phyloP scores from a whole-genome alignment of 495 filamentous ascomycete species.

The Penicillium canariense region DNA sequence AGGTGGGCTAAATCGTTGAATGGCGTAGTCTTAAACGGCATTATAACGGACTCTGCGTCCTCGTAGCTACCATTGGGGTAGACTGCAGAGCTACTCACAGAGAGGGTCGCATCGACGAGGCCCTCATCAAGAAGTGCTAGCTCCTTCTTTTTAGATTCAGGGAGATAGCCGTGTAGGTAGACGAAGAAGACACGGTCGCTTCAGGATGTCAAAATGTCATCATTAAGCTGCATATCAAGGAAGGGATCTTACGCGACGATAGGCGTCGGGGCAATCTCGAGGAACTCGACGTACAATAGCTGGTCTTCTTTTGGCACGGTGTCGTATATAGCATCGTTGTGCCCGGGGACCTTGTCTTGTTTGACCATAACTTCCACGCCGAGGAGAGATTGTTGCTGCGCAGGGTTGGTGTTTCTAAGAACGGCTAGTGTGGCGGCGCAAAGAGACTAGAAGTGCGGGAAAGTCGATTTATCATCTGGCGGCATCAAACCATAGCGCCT shows the following conservation, averaged over 20 bases:
- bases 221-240: background rate
- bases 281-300: slow-evolving; percentile 13
- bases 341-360: slow-evolving; percentile 11
- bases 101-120: slow-evolving; percentile 13
- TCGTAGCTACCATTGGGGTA: slow-evolving; percentile 35
- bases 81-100: slow-evolving; percentile 24
- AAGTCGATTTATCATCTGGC: too few species aligned
- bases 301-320: slow-evolving; percentile 14
- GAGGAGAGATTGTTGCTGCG: slow-evolving; percentile 2
- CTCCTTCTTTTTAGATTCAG: slow-evolving; percentile 17
- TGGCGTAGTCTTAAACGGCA: slow-evolving; percentile 12
- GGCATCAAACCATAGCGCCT: too few species aligned
- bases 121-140: slow-evolving; percentile 12
- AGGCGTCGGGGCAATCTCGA: slow-evolving; percentile 17
- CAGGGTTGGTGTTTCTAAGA: slow-evolving; percentile 5
- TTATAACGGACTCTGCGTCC: slow-evolving; percentile 4
- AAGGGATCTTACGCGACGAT: slow-evolving; percentile 14
- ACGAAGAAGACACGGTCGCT: slow-evolving; percentile 17
- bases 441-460: too few species aligned
- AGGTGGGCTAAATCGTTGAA: slow-evolving; percentile 9
- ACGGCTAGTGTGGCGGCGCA: too few species aligned
- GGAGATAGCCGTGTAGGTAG: slow-evolving; percentile 13
- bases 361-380: slow-evolving; percentile 6
- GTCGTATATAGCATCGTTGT: slow-evolving; percentile 19
- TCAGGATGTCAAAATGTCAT: slow-evolving; percentile 3